Conservation (phyloP, 768 basidiomycete species). For the Podaxis rugospora region DNA sequence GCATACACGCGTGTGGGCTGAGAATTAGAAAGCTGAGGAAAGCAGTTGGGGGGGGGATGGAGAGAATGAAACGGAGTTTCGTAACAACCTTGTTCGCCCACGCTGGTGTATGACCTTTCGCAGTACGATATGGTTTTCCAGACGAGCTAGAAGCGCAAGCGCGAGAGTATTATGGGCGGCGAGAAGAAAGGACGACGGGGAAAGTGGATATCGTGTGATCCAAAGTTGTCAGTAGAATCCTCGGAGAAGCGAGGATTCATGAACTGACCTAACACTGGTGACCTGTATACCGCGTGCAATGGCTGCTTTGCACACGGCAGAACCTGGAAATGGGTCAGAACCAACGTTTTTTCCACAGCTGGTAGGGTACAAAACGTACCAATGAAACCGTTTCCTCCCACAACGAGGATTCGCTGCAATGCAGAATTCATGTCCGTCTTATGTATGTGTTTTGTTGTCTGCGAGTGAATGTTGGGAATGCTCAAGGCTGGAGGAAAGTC, state of each 20-base stretch:
- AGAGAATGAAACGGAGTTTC: conserved; percentile 14
- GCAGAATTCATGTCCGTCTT: conserved; percentile 26
- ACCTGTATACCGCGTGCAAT: conserved; percentile 82
- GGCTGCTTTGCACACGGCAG: conserved; percentile 88
- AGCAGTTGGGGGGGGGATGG: conserved; percentile 8
- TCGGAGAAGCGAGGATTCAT: neutral
- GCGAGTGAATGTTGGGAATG: neutral
- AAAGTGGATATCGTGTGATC: neutral
- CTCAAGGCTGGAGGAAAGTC: neutral
- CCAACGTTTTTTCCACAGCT: conserved; percentile 6
- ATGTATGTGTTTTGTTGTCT: neutral
- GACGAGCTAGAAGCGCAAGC: conserved; percentile 56
- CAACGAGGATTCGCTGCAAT: conserved; percentile 72
- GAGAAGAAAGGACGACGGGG: neutral
- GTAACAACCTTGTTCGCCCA: conserved; percentile 71
- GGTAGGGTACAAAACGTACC: conserved; percentile 39
- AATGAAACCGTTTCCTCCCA: conserved; percentile 98
- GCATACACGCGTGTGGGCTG: neutral
- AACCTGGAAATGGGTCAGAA: conserved; percentile 49
- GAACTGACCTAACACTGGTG: conserved; percentile 75
- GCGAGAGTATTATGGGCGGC: neutral
- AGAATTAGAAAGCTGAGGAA: neutral
- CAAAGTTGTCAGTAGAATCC: neutral
- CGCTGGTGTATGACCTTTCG: conserved; percentile 85
- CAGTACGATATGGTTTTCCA: conserved; percentile 78